Percentiles rank a stretch among this genome's conserved stretches.
phyloP scores from a whole-genome alignment of 768 basidiomycete species.

The Calocybe cyanea region DNA sequence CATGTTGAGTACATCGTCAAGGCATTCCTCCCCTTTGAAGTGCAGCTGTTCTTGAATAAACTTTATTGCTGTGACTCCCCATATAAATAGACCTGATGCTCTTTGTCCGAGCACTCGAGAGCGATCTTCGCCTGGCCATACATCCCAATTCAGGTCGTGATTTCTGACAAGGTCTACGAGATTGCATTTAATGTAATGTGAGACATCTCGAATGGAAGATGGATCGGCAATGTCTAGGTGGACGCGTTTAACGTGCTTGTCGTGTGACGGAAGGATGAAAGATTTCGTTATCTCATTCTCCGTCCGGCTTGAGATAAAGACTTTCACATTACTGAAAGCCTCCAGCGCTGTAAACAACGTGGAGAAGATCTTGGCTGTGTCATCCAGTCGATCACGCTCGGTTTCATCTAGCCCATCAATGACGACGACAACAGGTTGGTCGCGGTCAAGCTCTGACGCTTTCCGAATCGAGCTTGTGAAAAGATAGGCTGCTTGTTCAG shows the following conservation, averaged over 20 bases:
- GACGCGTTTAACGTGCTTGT: conserved; percentile 10
- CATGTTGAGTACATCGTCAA: conserved; percentile 4
- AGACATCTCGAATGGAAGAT: conserved; percentile 10
- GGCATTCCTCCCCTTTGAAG: conserved; percentile 5
- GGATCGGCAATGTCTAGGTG: conserved; percentile 7
- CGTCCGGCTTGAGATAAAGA: conserved; percentile 14
- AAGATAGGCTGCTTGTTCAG: conserved; percentile 10
- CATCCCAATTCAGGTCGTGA: conserved; percentile 2
- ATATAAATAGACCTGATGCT: conserved; percentile 17
- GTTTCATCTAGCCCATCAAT: conserved; percentile 20
- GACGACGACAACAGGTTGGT: conserved; percentile 12
- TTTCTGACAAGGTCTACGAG: conserved; percentile 5
- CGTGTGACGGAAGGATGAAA: background rate
- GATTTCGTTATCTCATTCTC: conserved; percentile 11
- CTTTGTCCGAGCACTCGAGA: conserved; percentile 3
- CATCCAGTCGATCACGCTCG: conserved; percentile 1
- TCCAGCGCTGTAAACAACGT: conserved; percentile 3
- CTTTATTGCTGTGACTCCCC: conserved; percentile 1
- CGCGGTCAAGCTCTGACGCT: conserved; percentile 4
- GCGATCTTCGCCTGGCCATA: conserved; percentile 13
- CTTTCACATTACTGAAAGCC: conserved; percentile 7
- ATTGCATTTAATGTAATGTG: conserved; percentile 1
- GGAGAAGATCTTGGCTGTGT: conserved; percentile 11
- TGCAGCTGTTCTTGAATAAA: conserved; percentile 10
- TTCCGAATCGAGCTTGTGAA: conserved; percentile 10